Evolutionary conservation across 257 asterid species (phyloP).

Genomic region (Penstemon barbatus): DNA sequence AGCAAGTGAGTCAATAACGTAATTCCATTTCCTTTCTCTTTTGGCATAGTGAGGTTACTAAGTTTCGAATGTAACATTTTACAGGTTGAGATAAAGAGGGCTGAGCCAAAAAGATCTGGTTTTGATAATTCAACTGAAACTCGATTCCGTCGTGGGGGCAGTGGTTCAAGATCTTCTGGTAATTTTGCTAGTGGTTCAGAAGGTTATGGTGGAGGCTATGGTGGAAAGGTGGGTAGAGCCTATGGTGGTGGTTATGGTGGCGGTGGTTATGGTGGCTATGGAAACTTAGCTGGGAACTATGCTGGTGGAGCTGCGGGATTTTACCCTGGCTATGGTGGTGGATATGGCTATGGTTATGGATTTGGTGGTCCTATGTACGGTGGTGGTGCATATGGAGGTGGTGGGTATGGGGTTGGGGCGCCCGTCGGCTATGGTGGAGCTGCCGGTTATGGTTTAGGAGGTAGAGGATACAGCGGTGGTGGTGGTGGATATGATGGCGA

Average conservation of each 20-base stretch:
- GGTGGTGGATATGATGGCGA: slow-evolving; percentile 55
- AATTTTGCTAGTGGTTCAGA: slow-evolving; percentile 54
- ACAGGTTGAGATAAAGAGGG: slow-evolving; percentile 93
- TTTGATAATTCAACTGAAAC: slow-evolving; percentile 54
- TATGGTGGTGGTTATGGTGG: slow-evolving; percentile 64
- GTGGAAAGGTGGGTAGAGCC: slow-evolving; percentile 79
- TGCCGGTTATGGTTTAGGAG: slow-evolving; percentile 69
- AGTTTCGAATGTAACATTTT: slow-evolving; percentile 17
- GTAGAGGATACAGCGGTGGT: slow-evolving; percentile 38
- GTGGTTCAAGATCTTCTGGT: slow-evolving; percentile 58
- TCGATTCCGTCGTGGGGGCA: slow-evolving; percentile 63
- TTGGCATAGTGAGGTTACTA: slow-evolving; percentile 18
- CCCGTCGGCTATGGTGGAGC: slow-evolving; percentile 67
- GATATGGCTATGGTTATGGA: slow-evolving; percentile 91
- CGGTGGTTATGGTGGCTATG: slow-evolving; percentile 60
- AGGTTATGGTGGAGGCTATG: slow-evolving; percentile 70
- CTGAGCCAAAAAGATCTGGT: slow-evolving; percentile 87
- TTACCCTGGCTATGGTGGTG: slow-evolving; percentile 73
- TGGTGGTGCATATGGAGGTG: slow-evolving; percentile 73
- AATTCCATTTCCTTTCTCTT: slow-evolving; percentile 3
- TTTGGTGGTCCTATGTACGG: slow-evolving; percentile 89
- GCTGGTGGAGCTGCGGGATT: slow-evolving; percentile 68
- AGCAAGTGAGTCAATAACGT: slow-evolving; percentile 65
- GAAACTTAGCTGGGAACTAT: slow-evolving; percentile 63
- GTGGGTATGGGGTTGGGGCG: slow-evolving; percentile 45